phyloP scores from a whole-genome alignment of 129 eudicot genomes.

The Escallonia herrerae region DNA sequence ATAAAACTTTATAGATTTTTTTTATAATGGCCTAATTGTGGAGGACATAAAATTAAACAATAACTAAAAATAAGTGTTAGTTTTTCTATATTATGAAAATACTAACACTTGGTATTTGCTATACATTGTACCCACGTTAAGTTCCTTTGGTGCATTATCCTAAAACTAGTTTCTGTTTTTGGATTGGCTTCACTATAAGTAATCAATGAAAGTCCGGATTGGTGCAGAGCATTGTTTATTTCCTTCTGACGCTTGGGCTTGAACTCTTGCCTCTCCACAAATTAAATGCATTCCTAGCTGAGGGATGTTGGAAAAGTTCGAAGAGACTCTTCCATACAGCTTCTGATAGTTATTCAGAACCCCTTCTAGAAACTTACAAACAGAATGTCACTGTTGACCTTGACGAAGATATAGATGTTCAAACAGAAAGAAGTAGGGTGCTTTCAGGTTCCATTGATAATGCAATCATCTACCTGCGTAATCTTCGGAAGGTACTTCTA shows the following conservation, averaged over 20 bases:
- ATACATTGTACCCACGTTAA: too few species aligned
- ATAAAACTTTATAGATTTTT: too few species aligned
- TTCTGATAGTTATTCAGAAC: slow-evolving; percentile 45
- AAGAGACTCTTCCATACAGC: slow-evolving; percentile 17
- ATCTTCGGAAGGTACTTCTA: slow-evolving; percentile 70
- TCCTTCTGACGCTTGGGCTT: slow-evolving; percentile 70
- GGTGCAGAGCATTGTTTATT: slow-evolving; percentile 62
- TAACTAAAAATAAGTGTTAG: too few species aligned
- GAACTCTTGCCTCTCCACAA: slow-evolving; percentile 61
- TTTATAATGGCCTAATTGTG: too few species aligned
- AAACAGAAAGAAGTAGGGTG: slow-evolving; percentile 73
- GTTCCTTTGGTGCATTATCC: too few species aligned
- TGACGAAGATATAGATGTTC: slow-evolving; percentile 86
- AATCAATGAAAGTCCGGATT: too few species aligned
- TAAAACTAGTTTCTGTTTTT: too few species aligned
- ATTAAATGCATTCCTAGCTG: slow-evolving; percentile 22
- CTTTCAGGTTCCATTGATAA: slow-evolving; percentile 74
- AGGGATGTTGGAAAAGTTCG: slow-evolving; percentile 35
- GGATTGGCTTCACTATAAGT: too few species aligned
- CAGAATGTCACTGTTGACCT: slow-evolving; percentile 33
- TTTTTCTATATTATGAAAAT: too few species aligned
- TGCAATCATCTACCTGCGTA: slow-evolving; percentile 74
- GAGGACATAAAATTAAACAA: too few species aligned
- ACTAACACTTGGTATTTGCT: too few species aligned
- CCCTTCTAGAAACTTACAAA: slow-evolving; percentile 59